Percentiles rank a stretch among this genome's conserved stretches.
Conservation (phyloP, 2,329 filamentous ascomycete genomes). For the Fusarium oxysporum region DNA sequence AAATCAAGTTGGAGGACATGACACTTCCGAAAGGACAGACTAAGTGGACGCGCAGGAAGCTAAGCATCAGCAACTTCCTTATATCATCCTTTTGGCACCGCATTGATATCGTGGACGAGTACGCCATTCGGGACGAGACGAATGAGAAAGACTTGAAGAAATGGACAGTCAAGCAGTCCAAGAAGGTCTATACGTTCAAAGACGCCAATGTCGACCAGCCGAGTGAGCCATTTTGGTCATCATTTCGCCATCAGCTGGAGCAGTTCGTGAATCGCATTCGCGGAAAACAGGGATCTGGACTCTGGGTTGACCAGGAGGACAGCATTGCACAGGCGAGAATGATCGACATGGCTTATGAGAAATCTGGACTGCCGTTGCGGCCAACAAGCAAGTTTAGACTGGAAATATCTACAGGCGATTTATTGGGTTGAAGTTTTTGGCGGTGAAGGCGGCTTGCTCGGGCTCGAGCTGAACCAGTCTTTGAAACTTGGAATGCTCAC, state of each 20-base stretch:
- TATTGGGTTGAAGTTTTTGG: background rate
- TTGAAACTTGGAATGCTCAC: background rate
- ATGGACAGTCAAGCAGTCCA: background rate
- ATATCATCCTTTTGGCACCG: background rate
- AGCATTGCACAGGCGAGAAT: background rate
- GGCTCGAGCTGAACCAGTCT: rapidly evolving
- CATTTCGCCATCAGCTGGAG: background rate
- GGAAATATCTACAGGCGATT: rapidly evolving
- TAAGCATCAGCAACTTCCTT: background rate
- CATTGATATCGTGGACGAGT: background rate
- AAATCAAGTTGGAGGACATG: rapidly evolving
- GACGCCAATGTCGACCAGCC: background rate
- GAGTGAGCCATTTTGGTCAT: background rate
- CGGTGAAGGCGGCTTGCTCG: background rate
- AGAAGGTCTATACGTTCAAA: background rate
- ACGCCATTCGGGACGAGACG: background rate
- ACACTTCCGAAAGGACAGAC: background rate
- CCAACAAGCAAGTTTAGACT: background rate
- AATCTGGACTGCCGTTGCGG: background rate
- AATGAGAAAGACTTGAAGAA: background rate
- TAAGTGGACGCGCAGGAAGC: background rate
- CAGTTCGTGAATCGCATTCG: background rate
- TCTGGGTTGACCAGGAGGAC: background rate
- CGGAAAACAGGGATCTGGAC: background rate
- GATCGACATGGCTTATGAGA: background rate